phyloP scores from a whole-genome alignment of 2,329 filamentous ascomycete genomes.

The Fusarium mundagurra region DNA sequence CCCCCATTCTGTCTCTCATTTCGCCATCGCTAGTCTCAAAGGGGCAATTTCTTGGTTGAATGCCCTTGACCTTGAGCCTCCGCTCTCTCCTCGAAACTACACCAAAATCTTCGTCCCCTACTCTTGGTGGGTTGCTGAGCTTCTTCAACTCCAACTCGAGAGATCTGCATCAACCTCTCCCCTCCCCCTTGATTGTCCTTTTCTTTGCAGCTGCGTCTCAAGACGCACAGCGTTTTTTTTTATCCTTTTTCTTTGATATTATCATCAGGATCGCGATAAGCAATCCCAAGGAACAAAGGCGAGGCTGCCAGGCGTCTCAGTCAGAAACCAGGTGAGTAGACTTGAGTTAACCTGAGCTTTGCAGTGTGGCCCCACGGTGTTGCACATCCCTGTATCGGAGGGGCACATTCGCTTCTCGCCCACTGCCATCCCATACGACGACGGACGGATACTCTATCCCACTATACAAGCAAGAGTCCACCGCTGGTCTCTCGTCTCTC shows the following conservation, averaged over 20 bases:
- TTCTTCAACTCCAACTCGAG: constrained; percentile 30
- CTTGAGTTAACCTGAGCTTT: constrained; percentile 26
- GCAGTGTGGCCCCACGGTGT: constrained; percentile 41
- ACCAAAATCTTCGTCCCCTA: constrained; percentile 26
- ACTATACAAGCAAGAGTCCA: constrained; percentile 36
- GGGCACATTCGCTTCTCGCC: constrained; percentile 44
- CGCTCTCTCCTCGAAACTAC: constrained; percentile 21
- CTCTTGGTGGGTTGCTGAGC: constrained; percentile 32
- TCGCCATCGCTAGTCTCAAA: constrained; percentile 23
- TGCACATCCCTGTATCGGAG: constrained; percentile 42
- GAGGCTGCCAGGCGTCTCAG: not conserved
- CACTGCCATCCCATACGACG: constrained; percentile 22
- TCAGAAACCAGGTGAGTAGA: constrained; percentile 21
- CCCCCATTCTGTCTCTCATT: constrained; percentile 7
- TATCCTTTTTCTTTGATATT: not conserved
- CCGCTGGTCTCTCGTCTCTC: constrained; percentile 31
- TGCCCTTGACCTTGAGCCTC: constrained; percentile 21
- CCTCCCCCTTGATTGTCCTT: not conserved
- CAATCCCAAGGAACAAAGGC: not conserved
- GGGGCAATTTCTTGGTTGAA: not conserved
- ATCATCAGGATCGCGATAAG: not conserved
- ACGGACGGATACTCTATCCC: constrained; percentile 13
- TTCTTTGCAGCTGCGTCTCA: not conserved
- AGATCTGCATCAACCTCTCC: constrained; percentile 1
- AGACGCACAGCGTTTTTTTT: not conserved